Evolutionary conservation across 805 yeast genomes (phyloP), one percentile per base, ranked within the genome.

Genomic region (Saccharomycopsis babjevae): DNA sequence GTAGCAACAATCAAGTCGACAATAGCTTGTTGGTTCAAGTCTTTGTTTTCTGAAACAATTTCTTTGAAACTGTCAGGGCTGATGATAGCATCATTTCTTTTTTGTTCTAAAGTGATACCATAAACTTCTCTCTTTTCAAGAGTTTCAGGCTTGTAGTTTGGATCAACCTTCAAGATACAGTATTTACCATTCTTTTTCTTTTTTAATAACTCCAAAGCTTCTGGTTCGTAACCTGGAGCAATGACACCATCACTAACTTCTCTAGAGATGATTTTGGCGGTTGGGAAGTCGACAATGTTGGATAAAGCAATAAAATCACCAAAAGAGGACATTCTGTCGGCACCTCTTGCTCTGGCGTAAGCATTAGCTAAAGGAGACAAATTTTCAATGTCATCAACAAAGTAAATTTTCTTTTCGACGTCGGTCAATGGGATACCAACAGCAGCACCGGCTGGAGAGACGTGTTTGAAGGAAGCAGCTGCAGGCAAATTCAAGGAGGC

Each of bases 261-360:
- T 77, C 89, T 90, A 60, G 97, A 88, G 73, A 94, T 94, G 76
- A 94, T 93, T 76, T 88, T 87, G 60, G 99, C 99, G 63, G 99
- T 94, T 71, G 97, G 90, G 59, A 88, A 79, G 75, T 94, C 99
- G 67, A 94, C 99, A 75, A 88, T 89, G 81, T 93, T 93, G 64
- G 97, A 91, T 66, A 94, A 81, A 56, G 99, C 99, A 71, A 94
- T 94, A 81, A 91, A 94, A 77, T 94, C 99, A 73, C 99, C 99
- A 73, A 94, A 94, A 15, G 97, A 89, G 5, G 97, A 92, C 99
- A 94, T 94, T 83, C 99, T 87, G 77, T 94, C 99, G 68, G 99
- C 99, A 75, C 99, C 99, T 77, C 99, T 89, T 61, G 99, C 99
- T 78, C 98, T 89, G 43, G 99, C 99, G 71, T 94, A 94, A 62